Percentiles rank a stretch among this genome's conserved stretches.
Evolutionary conservation across 2,329 filamentous ascomycete genomes (phyloP).

Genomic region (Neocucurbitaria cava): DNA sequence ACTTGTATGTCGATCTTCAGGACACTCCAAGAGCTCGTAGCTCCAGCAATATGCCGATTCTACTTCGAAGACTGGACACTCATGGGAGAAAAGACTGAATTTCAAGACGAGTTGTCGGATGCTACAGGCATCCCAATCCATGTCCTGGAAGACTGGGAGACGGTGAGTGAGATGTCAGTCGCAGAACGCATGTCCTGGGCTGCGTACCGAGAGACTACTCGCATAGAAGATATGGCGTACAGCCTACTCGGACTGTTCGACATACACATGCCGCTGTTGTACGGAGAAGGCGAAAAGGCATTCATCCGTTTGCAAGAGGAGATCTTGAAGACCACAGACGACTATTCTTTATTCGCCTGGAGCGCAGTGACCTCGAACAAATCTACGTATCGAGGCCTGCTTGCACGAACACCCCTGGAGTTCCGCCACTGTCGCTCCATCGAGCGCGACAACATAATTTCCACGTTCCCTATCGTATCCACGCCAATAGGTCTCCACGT

Average conservation of each 20-base stretch:
- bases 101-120: slow-evolving; percentile 28
- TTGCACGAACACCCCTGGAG: slow-evolving; percentile 31
- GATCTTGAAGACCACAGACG: slow-evolving; percentile 35
- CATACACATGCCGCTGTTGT: slow-evolving; percentile 39
- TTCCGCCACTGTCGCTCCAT: slow-evolving; percentile 27
- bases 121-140: slow-evolving; percentile 35
- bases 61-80: slow-evolving; percentile 32
- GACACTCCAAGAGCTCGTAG: slow-evolving; percentile 39
- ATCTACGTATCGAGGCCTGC: slow-evolving; percentile 32
- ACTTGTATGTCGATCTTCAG: not conserved
- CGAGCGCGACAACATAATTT: slow-evolving; percentile 28
- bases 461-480: slow-evolving; percentile 23
- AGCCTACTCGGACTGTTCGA: slow-evolving; percentile 41
- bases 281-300: slow-evolving; percentile 38
- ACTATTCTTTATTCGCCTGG: slow-evolving; percentile 39
- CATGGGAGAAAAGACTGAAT: slow-evolving; percentile 36
- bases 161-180: slow-evolving; percentile 26
- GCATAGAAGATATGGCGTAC: slow-evolving; percentile 39
- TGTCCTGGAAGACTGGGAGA: slow-evolving; percentile 25
- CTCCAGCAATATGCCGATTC: slow-evolving; percentile 32
- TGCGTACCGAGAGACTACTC: slow-evolving; percentile 31
- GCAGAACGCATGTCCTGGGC: slow-evolving; percentile 42
- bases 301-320: slow-evolving; percentile 38
- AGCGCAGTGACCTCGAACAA: slow-evolving; percentile 15
- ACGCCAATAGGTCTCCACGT: slow-evolving; percentile 32